phyloP scores from a whole-genome alignment of 257 asterid genomes.

The Nicotiana undulata region DNA sequence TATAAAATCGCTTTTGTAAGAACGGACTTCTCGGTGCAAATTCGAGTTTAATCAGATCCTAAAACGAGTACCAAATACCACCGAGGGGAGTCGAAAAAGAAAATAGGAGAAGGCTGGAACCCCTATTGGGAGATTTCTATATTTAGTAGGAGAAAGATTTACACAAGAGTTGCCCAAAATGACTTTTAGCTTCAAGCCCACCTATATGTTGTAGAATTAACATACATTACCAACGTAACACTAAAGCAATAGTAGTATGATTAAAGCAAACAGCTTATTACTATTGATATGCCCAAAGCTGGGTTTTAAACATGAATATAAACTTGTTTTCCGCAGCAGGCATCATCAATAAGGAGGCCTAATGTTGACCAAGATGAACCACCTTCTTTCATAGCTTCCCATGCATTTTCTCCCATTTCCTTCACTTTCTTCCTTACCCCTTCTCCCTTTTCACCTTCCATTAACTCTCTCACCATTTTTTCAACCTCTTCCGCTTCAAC shows the following conservation, averaged over 20 bases:
- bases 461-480: constrained; percentile 46
- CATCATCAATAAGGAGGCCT: background rate
- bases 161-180: background rate
- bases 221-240: no score
- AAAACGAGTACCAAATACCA: no score
- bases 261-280: background rate
- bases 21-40: accelerated
- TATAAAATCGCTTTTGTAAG: no score
- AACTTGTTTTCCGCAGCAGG: background rate
- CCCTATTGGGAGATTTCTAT: background rate
- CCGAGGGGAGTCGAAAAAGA: no score
- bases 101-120: background rate
- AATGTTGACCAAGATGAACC: constrained; percentile 11
- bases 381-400: constrained; percentile 57
- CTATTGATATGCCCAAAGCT: background rate
- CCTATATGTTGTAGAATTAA: background rate
- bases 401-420: constrained; percentile 60
- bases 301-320: background rate
- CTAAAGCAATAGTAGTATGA: no score
- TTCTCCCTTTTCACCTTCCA: constrained; percentile 46
- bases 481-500: constrained; percentile 44
- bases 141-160: background rate
- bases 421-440: constrained; percentile 64
- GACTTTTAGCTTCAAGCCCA: background rate
- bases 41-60: no score